Evolutionary conservation across 805 yeast species (phyloP).

Genomic region (Kluyveromyces wickerhamii): DNA sequence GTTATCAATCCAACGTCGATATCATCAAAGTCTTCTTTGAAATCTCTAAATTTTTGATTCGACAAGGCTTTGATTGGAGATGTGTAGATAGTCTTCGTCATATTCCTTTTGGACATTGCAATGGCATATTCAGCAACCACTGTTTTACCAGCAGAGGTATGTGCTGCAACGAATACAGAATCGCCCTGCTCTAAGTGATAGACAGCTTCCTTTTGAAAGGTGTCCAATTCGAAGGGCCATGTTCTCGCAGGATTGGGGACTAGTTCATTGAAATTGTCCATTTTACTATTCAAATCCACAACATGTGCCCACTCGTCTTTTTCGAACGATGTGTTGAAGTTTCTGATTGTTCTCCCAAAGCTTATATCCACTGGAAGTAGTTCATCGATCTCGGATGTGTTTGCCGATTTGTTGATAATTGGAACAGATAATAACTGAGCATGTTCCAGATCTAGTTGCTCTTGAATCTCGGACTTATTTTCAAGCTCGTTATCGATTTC

Average conservation of each 20-base stretch:
- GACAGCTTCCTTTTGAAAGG: slow-evolving; percentile 94
- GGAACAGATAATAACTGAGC: slow-evolving; percentile 7
- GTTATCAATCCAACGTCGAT: slow-evolving; percentile 90
- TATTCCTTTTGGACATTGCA: slow-evolving; percentile 90
- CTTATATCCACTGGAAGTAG: slow-evolving; percentile 44
- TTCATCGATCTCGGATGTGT: slow-evolving; percentile 32
- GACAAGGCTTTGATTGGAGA: slow-evolving; percentile 91
- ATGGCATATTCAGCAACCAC: slow-evolving; percentile 98
- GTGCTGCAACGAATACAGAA: slow-evolving; percentile 97
- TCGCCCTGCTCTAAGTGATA: slow-evolving; percentile 96
- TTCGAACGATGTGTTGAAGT: slow-evolving; percentile 17
- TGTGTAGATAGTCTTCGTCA: slow-evolving; percentile 95
- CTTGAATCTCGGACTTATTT: slow-evolving; percentile 33
- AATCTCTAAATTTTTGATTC: slow-evolving; percentile 85
- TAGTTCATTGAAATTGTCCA: slow-evolving; percentile 77
- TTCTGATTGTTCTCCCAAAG: slow-evolving; percentile 35
- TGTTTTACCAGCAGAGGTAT: slow-evolving; percentile 97
- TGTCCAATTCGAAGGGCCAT: slow-evolving; percentile 94
- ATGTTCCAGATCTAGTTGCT: slow-evolving; percentile 12
- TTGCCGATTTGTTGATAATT: slow-evolving; percentile 13
- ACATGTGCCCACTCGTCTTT: slow-evolving; percentile 89
- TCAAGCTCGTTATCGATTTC: slow-evolving; percentile 29
- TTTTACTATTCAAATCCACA: slow-evolving; percentile 75
- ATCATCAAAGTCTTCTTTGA: slow-evolving; percentile 68
- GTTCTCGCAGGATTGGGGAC: slow-evolving; percentile 89